These are phyloP conservation scores for Ocimum tenuiflorum DNA, from an alignment of 257 asterid species.

Conservation along the genomic window DNA sequence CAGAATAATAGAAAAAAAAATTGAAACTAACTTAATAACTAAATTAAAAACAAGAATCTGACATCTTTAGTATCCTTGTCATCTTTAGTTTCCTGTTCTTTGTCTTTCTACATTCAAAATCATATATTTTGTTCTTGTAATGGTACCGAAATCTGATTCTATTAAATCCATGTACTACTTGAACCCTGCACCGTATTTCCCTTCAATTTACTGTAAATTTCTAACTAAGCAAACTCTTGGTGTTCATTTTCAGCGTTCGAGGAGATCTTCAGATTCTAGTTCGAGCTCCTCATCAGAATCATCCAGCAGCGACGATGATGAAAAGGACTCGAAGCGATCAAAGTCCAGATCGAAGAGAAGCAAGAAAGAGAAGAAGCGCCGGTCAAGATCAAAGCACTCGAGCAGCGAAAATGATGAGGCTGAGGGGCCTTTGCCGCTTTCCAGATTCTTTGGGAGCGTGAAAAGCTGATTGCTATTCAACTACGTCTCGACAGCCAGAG, in stretches of 20 bases:
- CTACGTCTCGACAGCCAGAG: background rate
- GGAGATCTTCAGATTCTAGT: constrained; percentile 54
- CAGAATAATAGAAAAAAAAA: too few species aligned
- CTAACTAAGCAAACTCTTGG: background rate
- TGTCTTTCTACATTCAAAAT: too few species aligned
- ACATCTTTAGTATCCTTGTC: too few species aligned
- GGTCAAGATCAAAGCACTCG: constrained; percentile 51
- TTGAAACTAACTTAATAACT: too few species aligned
- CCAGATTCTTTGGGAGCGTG: constrained; percentile 58
- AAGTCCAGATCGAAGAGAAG: constrained; percentile 56
- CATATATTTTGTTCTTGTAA: too few species aligned
- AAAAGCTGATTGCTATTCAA: constrained; percentile 33
- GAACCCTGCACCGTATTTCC: background rate
- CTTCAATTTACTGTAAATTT: too few species aligned
- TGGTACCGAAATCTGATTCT: too few species aligned
- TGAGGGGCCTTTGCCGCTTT: constrained; percentile 74
- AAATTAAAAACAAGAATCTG: too few species aligned
- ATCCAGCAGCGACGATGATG: constrained; percentile 67
- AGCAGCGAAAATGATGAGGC: constrained; percentile 34
- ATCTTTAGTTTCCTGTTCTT: too few species aligned
- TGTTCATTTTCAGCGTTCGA: constrained; percentile 45
- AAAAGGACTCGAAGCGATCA: constrained; percentile 57
- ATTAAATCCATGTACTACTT: too few species aligned
- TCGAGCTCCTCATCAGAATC: constrained; percentile 63
- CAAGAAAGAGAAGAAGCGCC: constrained; percentile 63